A percentile compares a stretch with the other conserved stretches of the same genome.
These are phyloP conservation scores for Tolypocladium album DNA, from an alignment of 2,329 filamentous ascomycete genomes.

Conservation along the genomic window DNA sequence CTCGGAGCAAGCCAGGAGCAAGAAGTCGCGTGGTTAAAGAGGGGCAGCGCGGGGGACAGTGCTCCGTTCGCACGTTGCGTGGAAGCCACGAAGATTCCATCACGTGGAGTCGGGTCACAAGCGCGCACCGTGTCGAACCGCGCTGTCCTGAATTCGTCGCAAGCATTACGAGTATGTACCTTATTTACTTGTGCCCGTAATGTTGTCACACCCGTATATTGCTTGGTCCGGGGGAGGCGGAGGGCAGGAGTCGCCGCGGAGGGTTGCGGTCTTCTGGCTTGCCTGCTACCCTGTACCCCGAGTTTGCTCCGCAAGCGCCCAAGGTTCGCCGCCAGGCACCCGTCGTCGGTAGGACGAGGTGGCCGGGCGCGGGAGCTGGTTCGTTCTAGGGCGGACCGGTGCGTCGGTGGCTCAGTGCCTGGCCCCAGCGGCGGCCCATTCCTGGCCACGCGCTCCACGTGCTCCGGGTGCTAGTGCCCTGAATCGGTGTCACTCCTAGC, in stretches of 20 bases:
- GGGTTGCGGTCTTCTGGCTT: too few relatives aligned
- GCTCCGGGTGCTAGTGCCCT: background rate
- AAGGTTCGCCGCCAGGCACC: background rate
- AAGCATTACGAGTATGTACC: too few relatives aligned
- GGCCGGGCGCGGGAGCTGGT: background rate
- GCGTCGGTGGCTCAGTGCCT: background rate
- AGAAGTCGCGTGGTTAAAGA: background rate
- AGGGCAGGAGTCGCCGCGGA: too few relatives aligned
- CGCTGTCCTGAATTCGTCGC: background rate
- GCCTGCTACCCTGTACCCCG: background rate
- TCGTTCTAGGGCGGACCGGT: background rate
- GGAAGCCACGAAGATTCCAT: background rate
- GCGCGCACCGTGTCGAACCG: background rate
- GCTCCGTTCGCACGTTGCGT: background rate
- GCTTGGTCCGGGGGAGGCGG: background rate
- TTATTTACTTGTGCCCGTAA: background rate
- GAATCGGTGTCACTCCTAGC: background rate
- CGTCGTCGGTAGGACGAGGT: background rate
- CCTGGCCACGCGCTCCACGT: background rate
- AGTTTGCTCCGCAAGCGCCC: background rate
- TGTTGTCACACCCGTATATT: background rate
- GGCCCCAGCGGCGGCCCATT: background rate
- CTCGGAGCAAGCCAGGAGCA: too few relatives aligned
- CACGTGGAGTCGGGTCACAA: background rate
- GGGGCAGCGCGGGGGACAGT: too few relatives aligned